Evolutionary conservation across 768 basidiomycete species (phyloP).

Genomic region (Kwoniella botswanensis): DNA sequence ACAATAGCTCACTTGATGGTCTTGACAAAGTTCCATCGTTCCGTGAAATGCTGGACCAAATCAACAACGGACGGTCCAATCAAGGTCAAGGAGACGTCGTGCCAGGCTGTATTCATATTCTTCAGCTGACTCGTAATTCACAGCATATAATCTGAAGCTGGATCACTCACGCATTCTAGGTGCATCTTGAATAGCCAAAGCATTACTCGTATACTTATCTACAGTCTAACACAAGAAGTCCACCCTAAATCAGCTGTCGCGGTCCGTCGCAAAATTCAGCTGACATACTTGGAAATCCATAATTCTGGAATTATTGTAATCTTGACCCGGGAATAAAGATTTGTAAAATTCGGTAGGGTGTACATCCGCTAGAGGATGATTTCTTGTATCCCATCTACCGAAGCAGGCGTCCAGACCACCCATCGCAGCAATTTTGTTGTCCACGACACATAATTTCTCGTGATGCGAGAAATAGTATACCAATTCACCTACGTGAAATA

Average conservation of each 20-base stretch:
- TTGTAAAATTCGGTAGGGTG: constrained; percentile 82
- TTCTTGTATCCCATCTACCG: constrained; percentile 95
- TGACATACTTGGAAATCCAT: constrained; percentile 56
- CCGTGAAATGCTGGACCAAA: constrained; percentile 88
- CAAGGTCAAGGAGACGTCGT: constrained; percentile 70
- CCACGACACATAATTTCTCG: constrained; percentile 56
- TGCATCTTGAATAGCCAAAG: constrained; percentile 56
- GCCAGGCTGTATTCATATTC: constrained; percentile 67
- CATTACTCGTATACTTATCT: constrained; percentile 61
- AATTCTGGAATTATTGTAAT: constrained; percentile 60
- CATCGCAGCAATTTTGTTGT: constrained; percentile 55
- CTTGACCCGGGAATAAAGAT: constrained; percentile 86
- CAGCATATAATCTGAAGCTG: not conserved
- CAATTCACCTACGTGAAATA: constrained; percentile 33
- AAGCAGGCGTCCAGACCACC: constrained; percentile 96
- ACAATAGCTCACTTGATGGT: constrained; percentile 32
- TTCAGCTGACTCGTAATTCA: constrained; percentile 19
- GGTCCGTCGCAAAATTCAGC: not conserved
- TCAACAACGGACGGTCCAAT: constrained; percentile 80
- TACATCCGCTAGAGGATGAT: constrained; percentile 79
- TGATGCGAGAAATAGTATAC: constrained; percentile 56
- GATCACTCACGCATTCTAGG: constrained; percentile 51
- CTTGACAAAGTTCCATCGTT: constrained; percentile 68
- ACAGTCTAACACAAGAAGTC: constrained; percentile 63
- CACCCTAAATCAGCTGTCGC: constrained; percentile 2